Base-by-base conservation (phyloP, 2,329 filamentous ascomycete genomes). In the Metarhizium robertsii region DNA sequence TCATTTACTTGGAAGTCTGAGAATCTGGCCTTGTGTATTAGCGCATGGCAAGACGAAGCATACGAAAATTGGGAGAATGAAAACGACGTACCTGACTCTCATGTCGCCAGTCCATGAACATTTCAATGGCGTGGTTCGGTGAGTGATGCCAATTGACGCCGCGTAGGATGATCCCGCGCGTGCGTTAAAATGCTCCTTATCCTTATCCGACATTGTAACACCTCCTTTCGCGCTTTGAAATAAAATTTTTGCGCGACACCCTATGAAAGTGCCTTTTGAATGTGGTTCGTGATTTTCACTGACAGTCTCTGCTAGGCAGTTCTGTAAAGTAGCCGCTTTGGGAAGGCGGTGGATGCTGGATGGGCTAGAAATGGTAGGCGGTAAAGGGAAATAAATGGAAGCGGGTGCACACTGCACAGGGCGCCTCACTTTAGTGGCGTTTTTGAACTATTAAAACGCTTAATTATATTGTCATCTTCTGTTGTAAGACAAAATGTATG, bases 1-100 rank as follows among this genome's bases (percentile, higher is more conserved):
- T 96, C 92, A 66, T 95, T 92, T 63, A 96, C 92, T 62, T 94
- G 77, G 64, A 96, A 96, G 69, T 96, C 92, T 4, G 91, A 92
- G 70, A 92, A 96, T 61, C 90, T 83, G 52, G 3, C 2, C 5
- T 13, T 20, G n/a, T 14, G 34, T 52, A 10, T 48, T 14, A 48
- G 45, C 16, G 16, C 20, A 13, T 36, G 30, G 16, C 45, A 16
- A 18, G 20, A 29, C 8, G 16, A 13, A 34, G 30, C 6, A 32
- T 1, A 18, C 20, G 48, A 2, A 34, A 48, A 14, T 10, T 5
- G 11, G 14, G n/a, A 38, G 14, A 2, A 30, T 36, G 14, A 7
- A 29, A 43, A 52, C 30, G 56, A 52, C 65, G 56, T 60, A 72
- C 71, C 71, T 65, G 5, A 71, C 67, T 55, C 71, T 69, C 65